Percentiles rank a stretch among this genome's conserved stretches.
Evolutionary conservation across 164 flowering plant genomes (phyloP).

Genomic region (Platanus orientalis): DNA sequence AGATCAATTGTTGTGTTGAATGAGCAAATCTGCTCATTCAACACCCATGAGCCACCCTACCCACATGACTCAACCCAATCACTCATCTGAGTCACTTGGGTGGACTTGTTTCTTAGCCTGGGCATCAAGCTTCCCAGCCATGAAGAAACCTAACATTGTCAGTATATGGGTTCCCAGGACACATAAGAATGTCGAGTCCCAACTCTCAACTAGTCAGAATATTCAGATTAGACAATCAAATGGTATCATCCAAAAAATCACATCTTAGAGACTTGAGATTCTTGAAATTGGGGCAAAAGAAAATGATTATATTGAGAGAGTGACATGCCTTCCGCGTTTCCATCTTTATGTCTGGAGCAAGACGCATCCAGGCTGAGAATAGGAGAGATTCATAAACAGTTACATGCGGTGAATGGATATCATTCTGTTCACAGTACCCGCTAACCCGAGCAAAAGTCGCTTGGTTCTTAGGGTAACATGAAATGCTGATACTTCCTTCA

Average conservation of each 20-base stretch:
- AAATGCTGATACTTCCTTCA: slow-evolving; percentile 51
- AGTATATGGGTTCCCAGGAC: no score
- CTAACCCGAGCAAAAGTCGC: slow-evolving; percentile 57
- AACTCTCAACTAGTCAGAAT: not conserved
- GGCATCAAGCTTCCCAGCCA: no score
- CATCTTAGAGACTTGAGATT: not conserved
- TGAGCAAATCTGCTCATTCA: no score
- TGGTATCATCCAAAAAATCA: not conserved
- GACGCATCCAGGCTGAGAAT: slow-evolving; percentile 69
- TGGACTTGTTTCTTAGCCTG: no score
- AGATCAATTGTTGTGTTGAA: no score
- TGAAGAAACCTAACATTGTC: no score
- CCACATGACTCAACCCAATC: no score
- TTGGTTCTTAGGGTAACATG: slow-evolving; percentile 61
- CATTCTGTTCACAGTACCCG: slow-evolving; percentile 69
- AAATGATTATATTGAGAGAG: not conserved
- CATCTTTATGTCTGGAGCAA: slow-evolving; percentile 37
- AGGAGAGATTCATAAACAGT: slow-evolving; percentile 59
- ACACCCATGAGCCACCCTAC: no score
- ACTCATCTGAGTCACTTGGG: no score
- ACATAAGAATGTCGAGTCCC: no score
- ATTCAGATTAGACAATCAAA: not conserved
- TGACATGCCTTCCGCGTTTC: slow-evolving; percentile 34
- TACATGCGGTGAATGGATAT: slow-evolving; percentile 61
- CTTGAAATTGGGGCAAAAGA: not conserved